Base-by-base conservation (phyloP, 345 rosid species). In the Pseudoturritis turrita region DNA sequence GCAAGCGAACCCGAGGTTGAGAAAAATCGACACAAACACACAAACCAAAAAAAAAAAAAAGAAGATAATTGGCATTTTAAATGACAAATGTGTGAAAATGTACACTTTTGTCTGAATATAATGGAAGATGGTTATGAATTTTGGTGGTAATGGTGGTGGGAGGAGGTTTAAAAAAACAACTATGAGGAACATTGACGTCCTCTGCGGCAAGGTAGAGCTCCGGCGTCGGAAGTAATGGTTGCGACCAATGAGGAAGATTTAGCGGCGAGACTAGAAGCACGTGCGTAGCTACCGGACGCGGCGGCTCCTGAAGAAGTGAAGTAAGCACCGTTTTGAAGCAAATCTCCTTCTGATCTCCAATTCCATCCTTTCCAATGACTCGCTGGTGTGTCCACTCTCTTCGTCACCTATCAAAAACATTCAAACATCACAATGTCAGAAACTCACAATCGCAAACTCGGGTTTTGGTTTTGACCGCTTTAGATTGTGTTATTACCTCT, bases 311-410 rank as follows among this genome's bases (percentile, higher is more conserved):
- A 93, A 10, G 89, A 85, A 63, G 92, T 93, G 81, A 93, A 93
- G 79, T 78, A 93, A 45, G 98, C 98, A 18, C 98, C 98, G 47
- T 93, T 93, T 15, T 81, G 80, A 75, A 93, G 68, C 65, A 90
- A 70, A 78, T 93, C 98, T 55, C 98, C 98, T 78, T 90, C 96
- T 19, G 98, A 87, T 74, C 97, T 85, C 98, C 98, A 93, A 40
- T 93, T 90, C 98, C 98, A 93, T 78, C 62, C n/a, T 78, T 81
- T 85, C 98, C 98, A 93, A 6, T 66, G 36, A 67, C 77, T 26
- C 0, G 52, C 25, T 25, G 81, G 70, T 45, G 97, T 90, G 0
- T 90, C 93, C 17, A 90, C 93, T 74, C 98, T 88, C 89, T 93
- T 93, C 11, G 98, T 93, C 51, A 92, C 93, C 96, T 91, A 84